A percentile compares a stretch with the other conserved stretches of the same genome.
Evolutionary conservation across 257 asterid species (phyloP).

Genomic region (Solanum paucissectum): DNA sequence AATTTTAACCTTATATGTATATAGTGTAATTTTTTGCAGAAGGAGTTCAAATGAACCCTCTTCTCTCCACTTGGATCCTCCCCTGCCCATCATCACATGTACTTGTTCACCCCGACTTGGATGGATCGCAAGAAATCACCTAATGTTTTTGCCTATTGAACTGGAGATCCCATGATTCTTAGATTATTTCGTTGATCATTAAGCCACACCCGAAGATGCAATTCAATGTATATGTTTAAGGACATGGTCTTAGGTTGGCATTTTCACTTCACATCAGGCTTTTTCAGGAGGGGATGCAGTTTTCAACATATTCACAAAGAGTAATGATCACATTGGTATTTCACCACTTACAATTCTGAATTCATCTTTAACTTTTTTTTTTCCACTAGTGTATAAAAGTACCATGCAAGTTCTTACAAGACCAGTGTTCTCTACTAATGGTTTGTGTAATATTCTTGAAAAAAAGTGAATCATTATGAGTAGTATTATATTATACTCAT

Average conservation of each 20-base stretch:
- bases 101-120: background rate
- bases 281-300: background rate
- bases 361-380: background rate
- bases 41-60: background rate
- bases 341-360: background rate
- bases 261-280: background rate
- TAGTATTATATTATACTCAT: background rate
- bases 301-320: background rate
- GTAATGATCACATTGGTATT: background rate
- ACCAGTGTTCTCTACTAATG: background rate
- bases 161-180: background rate
- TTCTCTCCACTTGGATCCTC: background rate
- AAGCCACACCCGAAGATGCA: background rate
- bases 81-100: background rate
- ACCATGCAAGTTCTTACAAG: background rate
- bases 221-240: background rate
- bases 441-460: background rate
- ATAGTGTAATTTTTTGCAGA: background rate
- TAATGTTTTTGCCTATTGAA: background rate
- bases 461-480: background rate
- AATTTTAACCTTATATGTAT: too few species aligned
- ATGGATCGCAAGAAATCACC: background rate
- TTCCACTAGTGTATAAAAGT: background rate
- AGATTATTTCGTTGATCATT: background rate
- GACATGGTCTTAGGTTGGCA: background rate